Conservation (phyloP, 2,329 filamentous ascomycete genomes). For the Lizonia empirigonia region DNA sequence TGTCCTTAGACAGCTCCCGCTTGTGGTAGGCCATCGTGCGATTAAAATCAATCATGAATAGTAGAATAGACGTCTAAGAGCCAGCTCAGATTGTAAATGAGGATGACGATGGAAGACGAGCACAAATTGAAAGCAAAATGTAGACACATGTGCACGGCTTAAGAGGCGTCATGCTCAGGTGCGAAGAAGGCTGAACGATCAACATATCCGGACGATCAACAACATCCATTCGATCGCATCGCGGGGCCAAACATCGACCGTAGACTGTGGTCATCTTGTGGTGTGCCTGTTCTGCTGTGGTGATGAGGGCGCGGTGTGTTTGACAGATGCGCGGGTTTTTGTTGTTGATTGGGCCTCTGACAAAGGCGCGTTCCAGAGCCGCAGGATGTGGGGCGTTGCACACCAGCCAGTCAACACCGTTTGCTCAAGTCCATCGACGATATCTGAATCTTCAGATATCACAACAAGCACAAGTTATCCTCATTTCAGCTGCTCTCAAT, state of each 20-base stretch:
- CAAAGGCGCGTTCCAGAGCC: not conserved
- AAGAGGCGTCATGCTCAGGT: not conserved
- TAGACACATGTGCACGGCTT: not conserved
- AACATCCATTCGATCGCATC: not conserved
- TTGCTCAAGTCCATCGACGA: not conserved
- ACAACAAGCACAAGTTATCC: not conserved
- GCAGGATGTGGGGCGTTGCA: not conserved
- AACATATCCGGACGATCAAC: slow-evolving; percentile 1
- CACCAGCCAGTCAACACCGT: not conserved
- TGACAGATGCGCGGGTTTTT: not conserved
- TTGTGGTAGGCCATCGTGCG: slow-evolving; percentile 17
- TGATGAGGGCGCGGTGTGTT: slow-evolving; percentile 15
- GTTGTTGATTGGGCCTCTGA: slow-evolving; percentile 4
- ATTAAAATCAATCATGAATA: not conserved
- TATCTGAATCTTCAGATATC: not conserved
- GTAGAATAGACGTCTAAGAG: not conserved
- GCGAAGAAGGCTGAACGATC: slow-evolving; percentile 1
- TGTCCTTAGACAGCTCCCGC: slow-evolving; percentile 21
- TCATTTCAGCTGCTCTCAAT: too few relatives aligned
- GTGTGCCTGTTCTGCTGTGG: not conserved
- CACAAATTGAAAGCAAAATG: not conserved
- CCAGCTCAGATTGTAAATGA: slow-evolving; percentile 1
- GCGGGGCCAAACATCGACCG: not conserved
- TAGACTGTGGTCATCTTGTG: slow-evolving; percentile 1
- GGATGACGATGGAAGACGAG: not conserved